Evolutionary conservation across 805 yeast genomes (phyloP).

Genomic region (Huiozyma sinensis): DNA sequence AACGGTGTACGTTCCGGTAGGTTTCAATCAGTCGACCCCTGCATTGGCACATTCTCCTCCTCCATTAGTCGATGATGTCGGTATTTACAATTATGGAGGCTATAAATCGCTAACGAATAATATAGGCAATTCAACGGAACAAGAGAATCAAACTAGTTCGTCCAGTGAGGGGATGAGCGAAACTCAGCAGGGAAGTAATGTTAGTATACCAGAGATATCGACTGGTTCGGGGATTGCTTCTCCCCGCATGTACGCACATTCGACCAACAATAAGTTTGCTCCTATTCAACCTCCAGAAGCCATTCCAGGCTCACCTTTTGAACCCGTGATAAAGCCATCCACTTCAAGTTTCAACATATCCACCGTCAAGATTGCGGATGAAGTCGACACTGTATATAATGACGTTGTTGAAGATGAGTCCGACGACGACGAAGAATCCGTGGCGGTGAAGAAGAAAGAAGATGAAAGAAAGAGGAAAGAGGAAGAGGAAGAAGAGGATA

Average conservation of each 20-base stretch:
- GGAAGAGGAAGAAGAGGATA: constrained; percentile 16
- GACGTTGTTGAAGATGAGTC: constrained; percentile 37
- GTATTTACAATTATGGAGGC: constrained; percentile 2
- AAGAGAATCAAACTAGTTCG: not conserved
- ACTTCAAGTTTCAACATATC: constrained; percentile 8
- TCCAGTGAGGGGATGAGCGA: constrained; percentile 1
- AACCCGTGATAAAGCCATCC: constrained; percentile 23
- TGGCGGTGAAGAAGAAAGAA: constrained; percentile 2
- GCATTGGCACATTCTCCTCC: not conserved
- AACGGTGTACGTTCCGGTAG: constrained; percentile 5
- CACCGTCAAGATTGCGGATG: not conserved
- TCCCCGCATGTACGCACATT: not conserved
- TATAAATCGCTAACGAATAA: constrained; percentile 1
- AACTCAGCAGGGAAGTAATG: not conserved
- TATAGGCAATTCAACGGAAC: not conserved
- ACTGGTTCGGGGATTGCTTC: not conserved
- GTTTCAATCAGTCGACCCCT: not conserved
- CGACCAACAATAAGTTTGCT: constrained; percentile 8
- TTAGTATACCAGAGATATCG: no score
- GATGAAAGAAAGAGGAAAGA: constrained; percentile 11
- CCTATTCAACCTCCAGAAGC: constrained; percentile 12
- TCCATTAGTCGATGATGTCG: not conserved
- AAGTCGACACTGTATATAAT: constrained; percentile 35
- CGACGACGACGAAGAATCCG: constrained; percentile 26
- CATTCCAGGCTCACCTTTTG: constrained; percentile 5